Percentiles rank a stretch among this genome's conserved stretches.
Evolutionary conservation across 768 basidiomycete species (phyloP).

Genomic region (Calocera viscosa): DNA sequence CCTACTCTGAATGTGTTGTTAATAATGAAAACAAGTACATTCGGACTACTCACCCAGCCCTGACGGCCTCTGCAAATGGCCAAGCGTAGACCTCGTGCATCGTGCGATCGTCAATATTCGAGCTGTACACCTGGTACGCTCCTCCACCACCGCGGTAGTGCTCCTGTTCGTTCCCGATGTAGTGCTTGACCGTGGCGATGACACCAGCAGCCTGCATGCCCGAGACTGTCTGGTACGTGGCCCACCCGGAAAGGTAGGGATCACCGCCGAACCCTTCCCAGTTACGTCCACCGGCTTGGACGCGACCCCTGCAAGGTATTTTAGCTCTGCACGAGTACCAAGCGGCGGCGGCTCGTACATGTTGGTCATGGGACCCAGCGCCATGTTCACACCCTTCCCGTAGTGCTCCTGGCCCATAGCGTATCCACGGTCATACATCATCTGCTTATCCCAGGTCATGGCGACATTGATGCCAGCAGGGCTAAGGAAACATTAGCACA

Average conservation of each 20-base stretch:
- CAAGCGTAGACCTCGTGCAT: slow-evolving; percentile 21
- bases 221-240: slow-evolving; percentile 41
- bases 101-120: slow-evolving; percentile 33
- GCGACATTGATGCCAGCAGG: slow-evolving; percentile 20
- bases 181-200: slow-evolving; percentile 31
- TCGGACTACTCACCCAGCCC: no score
- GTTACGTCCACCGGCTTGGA: slow-evolving; percentile 38
- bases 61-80: slow-evolving; percentile 31
- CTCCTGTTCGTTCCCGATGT: slow-evolving; percentile 27
- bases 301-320: slow-evolving; percentile 28
- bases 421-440: slow-evolving; percentile 63
- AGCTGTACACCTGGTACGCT: slow-evolving; percentile 15
- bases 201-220: slow-evolving; percentile 45
- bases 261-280: slow-evolving; percentile 43
- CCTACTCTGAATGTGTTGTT: no score
- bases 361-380: slow-evolving; percentile 19
- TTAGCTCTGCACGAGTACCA: neutral
- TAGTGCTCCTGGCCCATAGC: slow-evolving; percentile 74
- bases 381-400: slow-evolving; percentile 73
- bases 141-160: slow-evolving; percentile 21
- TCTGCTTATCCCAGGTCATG: slow-evolving; percentile 48
- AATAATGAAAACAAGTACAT: no score
- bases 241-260: slow-evolving; percentile 42
- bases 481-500: neutral
- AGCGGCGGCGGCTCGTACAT: neutral